Base-by-base conservation (phyloP, 2,329 filamentous ascomycete genomes). In the Dendryphion nanum region DNA sequence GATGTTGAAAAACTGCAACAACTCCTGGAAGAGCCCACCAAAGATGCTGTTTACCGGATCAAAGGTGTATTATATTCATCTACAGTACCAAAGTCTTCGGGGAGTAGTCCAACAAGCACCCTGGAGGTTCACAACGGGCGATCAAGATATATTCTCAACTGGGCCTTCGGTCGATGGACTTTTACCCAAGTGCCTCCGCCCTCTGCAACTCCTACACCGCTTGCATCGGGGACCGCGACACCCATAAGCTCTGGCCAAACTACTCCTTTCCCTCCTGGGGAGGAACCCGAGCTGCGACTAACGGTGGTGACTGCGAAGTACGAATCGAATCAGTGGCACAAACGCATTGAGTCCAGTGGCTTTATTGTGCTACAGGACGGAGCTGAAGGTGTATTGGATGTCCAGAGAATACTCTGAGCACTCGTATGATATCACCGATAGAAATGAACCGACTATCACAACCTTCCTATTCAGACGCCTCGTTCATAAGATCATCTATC, bases 101-200 rank as follows among this genome's bases (percentile, higher is more conserved):
- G 69, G 12, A 42, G 51, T 2, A 57, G 53, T 14, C 50, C 61
- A 10, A 49, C 45, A 7, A 51, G 64, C 5, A 50, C 59, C 12
- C 50, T 57, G 6, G 44, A 79, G 8, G 69, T 47, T 32, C 44
- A 36, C 15, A 44, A 40, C 5, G 67, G 64, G 2, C 57, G 64
- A 15, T 64, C 67, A 13, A 75, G 86, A 38, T 96, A 93, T 61
- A 95, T 98, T 30, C 77, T 98, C 42, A 98, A 98, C 64, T 98
- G 93, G 93, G 93, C 93, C 0, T 98, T 98, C 68, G 89, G 89
- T 1, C 78, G 93, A 19, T 98, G 93, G 91, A 95, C 82, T 0
- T 95, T 91, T 59, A 94, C 89, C 2, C 74, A 79, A 5, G 69
- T 82, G 4, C 51, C 64, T 1, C 48, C 55, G 4, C 44, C 46